Base-by-base conservation (phyloP, 768 basidiomycete species). In the Serendipita vermifera region DNA sequence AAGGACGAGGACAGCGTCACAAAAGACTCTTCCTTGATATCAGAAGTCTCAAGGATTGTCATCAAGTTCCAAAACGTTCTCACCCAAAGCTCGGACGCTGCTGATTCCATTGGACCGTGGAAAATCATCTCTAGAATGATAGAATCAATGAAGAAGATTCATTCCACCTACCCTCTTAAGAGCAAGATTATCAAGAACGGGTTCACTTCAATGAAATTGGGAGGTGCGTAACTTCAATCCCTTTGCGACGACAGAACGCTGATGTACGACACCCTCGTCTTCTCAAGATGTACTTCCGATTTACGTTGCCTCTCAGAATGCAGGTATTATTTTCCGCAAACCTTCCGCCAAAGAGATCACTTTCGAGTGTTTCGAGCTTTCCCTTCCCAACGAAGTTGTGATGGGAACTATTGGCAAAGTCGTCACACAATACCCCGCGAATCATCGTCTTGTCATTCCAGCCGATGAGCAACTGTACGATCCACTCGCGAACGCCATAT, bases 341-440 rank as follows among this genome's bases (percentile, higher is more conserved):
- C 5, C 9, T 7, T 5, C 39, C 6, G 2, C 39, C 15, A 33
- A 60, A 3, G 54, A 61, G 14, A 70, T 71, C 11, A 57, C 68
- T 22, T 71, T 74, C 56, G 78, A 79, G 58, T 63, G 64, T 5
- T 80, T 80, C 56, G 74, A 78, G 59, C 66, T 72, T 11, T 74
- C 74, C 2, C 70, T 75, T 0, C 61, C 62, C 24, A 60, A 67
- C 2, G 61, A 61, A 11, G 59, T 58, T 5, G 68, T 79, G 17
- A 73, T 76, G 65, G 62, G 59, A 2, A 46, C 68, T 0, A 59
- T 61, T 35, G 75, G 75, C 32, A 77, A 76, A 57, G 68, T 79
- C 2, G 17, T 72, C 3, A 69, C 72, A 15, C 70, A 68, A 0
- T 79, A 70, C 61, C 78, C 77, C 15, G 73, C 71, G 0, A 41